Evolutionary conservation across 2,329 filamentous ascomycete genomes (phyloP).

Genomic region (Waltergamsia citrina): DNA sequence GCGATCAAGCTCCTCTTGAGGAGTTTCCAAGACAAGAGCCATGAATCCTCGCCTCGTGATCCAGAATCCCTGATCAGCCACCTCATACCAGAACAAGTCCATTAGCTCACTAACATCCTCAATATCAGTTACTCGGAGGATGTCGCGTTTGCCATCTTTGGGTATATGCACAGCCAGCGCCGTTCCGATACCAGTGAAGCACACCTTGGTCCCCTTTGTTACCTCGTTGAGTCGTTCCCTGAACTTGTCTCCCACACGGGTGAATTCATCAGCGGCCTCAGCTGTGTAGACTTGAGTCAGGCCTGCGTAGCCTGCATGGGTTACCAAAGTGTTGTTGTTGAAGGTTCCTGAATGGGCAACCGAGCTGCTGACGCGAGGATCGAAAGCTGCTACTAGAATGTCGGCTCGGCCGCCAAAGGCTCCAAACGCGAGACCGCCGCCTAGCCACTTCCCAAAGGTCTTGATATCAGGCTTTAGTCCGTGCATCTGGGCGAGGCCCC

Average conservation of each 20-base stretch:
- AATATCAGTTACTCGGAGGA: conserved; percentile 17
- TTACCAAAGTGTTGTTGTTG: conserved; percentile 56
- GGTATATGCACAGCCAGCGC: conserved; percentile 27
- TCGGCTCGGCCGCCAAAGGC: conserved; percentile 52
- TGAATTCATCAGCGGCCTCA: conserved; percentile 19
- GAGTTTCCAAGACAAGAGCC: conserved; percentile 27
- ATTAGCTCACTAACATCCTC: conserved; percentile 21
- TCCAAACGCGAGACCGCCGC: conserved; percentile 57
- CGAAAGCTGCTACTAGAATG: conserved; percentile 50
- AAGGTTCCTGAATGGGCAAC: conserved; percentile 54
- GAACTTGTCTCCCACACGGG: conserved; percentile 18
- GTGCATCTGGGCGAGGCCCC: conserved; percentile 34
- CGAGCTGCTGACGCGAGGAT: conserved; percentile 29
- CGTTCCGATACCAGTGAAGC: conserved; percentile 25
- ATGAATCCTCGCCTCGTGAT: conserved; percentile 28
- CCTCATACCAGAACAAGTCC: conserved; percentile 35
- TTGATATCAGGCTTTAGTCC: conserved; percentile 49
- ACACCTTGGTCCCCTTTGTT: conserved; percentile 23
- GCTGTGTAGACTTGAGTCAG: conserved; percentile 24
- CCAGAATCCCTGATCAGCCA: conserved; percentile 33
- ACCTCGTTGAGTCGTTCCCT: conserved; percentile 17
- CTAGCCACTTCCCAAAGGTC: conserved; percentile 58
- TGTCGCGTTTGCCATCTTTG: conserved; percentile 13
- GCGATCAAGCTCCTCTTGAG: conserved; percentile 25
- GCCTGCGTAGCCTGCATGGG: conserved; percentile 40